Conservation (phyloP, 768 basidiomycete species). For the Boletus rex-veris region DNA sequence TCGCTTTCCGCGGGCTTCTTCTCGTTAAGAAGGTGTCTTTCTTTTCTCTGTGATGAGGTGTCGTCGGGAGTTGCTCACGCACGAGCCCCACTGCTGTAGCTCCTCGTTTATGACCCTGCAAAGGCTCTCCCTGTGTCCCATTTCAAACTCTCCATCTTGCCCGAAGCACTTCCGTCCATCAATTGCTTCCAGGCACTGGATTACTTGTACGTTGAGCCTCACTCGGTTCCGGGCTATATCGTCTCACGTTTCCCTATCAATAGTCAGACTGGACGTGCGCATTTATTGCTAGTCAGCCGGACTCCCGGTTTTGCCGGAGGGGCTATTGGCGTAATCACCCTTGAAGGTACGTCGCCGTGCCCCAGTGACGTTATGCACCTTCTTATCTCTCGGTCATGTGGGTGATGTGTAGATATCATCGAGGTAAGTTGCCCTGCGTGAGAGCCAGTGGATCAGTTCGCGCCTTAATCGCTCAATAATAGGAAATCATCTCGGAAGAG, state of each 20-base stretch:
- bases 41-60: neutral
- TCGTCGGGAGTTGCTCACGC: neutral
- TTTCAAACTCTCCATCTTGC: constrained; percentile 78
- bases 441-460: neutral
- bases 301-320: constrained; percentile 83
- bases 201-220: constrained; percentile 60
- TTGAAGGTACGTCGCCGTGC: constrained; percentile 55
- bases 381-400: neutral
- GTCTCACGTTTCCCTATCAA: constrained; percentile 45
- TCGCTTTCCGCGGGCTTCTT: constrained; percentile 76
- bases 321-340: constrained; percentile 86
- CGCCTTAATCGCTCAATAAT: constrained; percentile 9
- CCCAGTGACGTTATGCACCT: neutral
- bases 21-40: constrained; percentile 73
- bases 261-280: constrained; percentile 95
- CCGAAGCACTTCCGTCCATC: constrained; percentile 84
- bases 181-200: constrained; percentile 95
- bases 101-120: constrained; percentile 87
- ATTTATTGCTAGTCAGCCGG: constrained; percentile 79
- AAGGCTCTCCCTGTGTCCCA: constrained; percentile 67
- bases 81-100: constrained; percentile 37
- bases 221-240: neutral
- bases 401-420: constrained; percentile 57
- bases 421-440: constrained; percentile 41
- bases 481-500: constrained; percentile 95